These are phyloP conservation scores for Teratosphaeria pseudoeucalypti DNA, from an alignment of 2,329 filamentous ascomycete genomes.

Conservation along the genomic window DNA sequence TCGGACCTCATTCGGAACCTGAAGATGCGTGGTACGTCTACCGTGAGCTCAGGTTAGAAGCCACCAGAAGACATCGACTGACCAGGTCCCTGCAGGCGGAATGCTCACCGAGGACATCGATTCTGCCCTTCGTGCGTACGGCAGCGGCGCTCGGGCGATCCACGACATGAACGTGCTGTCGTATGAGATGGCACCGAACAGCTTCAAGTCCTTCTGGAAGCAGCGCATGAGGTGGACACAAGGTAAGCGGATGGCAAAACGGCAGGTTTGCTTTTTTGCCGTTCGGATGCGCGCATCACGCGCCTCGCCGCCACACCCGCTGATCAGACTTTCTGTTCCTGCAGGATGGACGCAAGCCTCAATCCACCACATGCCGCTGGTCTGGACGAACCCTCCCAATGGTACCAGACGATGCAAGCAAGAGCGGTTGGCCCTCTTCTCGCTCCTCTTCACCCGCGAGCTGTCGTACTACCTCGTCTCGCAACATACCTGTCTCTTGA, in stretches of 20 bases:
- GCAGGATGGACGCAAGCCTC: slow-evolving; percentile 41
- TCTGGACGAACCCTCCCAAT: slow-evolving; percentile 32
- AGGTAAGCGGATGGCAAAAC: neutral
- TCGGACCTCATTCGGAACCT: slow-evolving; percentile 34
- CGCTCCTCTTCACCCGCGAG: slow-evolving; percentile 37
- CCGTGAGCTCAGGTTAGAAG: too few species aligned
- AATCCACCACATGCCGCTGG: slow-evolving; percentile 32
- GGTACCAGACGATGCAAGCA: slow-evolving; percentile 26
- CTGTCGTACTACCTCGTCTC: slow-evolving; percentile 40
- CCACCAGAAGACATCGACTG: too few species aligned
- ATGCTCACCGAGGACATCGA: slow-evolving; percentile 44
- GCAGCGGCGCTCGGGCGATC: slow-evolving; percentile 33
- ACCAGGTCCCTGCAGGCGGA: slow-evolving; percentile 10
- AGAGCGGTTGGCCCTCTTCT: slow-evolving; percentile 36
- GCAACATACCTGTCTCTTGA: slow-evolving; percentile 37
- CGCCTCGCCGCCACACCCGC: neutral
- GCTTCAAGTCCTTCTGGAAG: slow-evolving; percentile 37
- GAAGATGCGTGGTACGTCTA: slow-evolving; percentile 32
- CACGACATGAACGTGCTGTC: slow-evolving; percentile 41
- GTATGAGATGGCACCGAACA: slow-evolving; percentile 39
- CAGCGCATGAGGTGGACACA: slow-evolving; percentile 42
- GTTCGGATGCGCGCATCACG: neutral
- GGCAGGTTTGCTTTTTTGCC: neutral
- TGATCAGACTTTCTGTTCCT: neutral
- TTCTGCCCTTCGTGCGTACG: slow-evolving; percentile 37